Base-by-base conservation (phyloP, 1,284 basidiomycete species). In the Cerrena zonata region DNA sequence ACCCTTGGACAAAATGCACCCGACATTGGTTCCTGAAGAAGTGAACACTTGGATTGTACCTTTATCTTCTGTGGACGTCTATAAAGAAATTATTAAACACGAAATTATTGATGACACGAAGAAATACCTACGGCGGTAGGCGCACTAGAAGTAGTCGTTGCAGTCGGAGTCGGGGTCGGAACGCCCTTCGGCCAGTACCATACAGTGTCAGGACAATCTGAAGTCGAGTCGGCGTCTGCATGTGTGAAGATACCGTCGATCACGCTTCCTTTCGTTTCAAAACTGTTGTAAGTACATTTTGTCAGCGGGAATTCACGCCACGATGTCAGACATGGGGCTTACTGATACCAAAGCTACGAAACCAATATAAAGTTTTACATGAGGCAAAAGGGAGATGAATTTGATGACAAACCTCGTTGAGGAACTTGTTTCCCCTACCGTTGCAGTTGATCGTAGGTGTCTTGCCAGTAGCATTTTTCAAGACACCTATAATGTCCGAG, bases 171-270 rank as follows among this genome's bases (percentile, higher is more conserved):
- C 10, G 51, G 51, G 12, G 42, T 45, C 10, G 51, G 48, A 15
- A 50, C 48, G 21, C 51, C 51, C 42, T 53, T 53, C 18, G 51
- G 51, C 51, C 51, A 53, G 48, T 49, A 53, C 25, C 24, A 53
- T 18, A 53, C 48, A 13, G 23, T 38, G n/a, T 53, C 51, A 22
- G 51, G 19, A 36, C 51, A 53, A 19, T 26, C 30, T n/a, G 47
- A 39, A 18, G 24, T 41, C 5, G 51, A 53, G 43, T 49, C 51
- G 5, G 51, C 34, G 36, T 53, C 48, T 21, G 51, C 48, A 37
- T 53, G 51, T 2, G 45, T 21, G 24, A 44, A 53, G 24, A 53
- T 34, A 23, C 51, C 51, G 21, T 53, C 48, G 41, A 53, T 50
- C 13, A 53, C 51, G 48, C 51, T 53, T 23, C 51, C 51, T 24